Evolutionary conservation across 345 rosid species (phyloP), one percentile per base, ranked within the genome.

Genomic region (Boechera divaricarpa): DNA sequence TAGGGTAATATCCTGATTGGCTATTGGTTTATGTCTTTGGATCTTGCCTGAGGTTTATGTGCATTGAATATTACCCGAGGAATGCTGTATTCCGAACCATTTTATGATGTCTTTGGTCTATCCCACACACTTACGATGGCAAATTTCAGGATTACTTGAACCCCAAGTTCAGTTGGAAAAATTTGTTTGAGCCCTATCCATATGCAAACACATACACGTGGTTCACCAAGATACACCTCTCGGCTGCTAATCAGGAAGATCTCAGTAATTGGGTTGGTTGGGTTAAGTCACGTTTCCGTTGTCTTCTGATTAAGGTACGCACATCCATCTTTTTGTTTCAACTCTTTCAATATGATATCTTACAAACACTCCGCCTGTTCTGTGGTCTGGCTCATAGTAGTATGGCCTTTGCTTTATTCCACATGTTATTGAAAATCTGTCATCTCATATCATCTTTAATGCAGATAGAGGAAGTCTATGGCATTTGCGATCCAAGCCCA

Each of bases 181-280:
- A 36, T 21, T 58, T 86, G 69, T 83, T 87, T 56, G 86, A 85
- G 80, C 84, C 84, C 36, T 89, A 81, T 69, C 88, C 84, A 7
- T 84, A 80, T 74, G 60, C 81, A 51, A 84, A 63, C 74, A 76
- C 70, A 57, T 85, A 82, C 74, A 68, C 80, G 5, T 83, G 83
- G 72, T 89, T 87, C 65, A 60, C 79, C 80, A 87, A 84, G 73
- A 80, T 87, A 68, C 72, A 73, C 39, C 83, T 85, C 74, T 83
- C 86, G 0, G 86, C 88, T 56, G 69, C 84, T 32, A 74, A 54
- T 45, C 85, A 71, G 39, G 86, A 86, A 60, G 80, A 77, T 31
- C 80, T 89, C 4, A 85, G 83, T 74, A 81, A 84, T 63, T 87
- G 89, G 89, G 87, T 79, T 54, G 91, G 93, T 69, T 87, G 87